A percentile compares a stretch with the other conserved stretches of the same genome.
Evolutionary conservation across 305 asterid species (phyloP).

Genomic region (Fraxinus sp.): DNA sequence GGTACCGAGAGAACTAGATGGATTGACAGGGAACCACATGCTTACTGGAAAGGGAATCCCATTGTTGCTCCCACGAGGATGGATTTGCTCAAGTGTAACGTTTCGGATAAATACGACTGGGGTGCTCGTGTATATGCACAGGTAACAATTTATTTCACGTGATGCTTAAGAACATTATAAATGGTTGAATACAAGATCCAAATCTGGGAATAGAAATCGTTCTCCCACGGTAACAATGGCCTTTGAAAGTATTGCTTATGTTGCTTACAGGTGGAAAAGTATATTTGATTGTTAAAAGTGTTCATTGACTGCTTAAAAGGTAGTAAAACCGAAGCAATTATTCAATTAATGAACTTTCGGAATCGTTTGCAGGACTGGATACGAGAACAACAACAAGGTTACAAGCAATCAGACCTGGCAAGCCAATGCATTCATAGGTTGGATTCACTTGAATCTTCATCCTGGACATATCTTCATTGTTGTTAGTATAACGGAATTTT

Average conservation of each 20-base stretch:
- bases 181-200: not conserved
- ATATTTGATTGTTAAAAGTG: not conserved
- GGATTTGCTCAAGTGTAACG: constrained; percentile 62
- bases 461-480: not conserved
- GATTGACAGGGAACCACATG: constrained; percentile 51
- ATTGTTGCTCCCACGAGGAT: constrained; percentile 50
- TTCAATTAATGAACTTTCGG: not conserved
- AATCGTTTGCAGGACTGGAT: constrained; percentile 65
- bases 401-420: constrained; percentile 76
- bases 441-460: constrained; percentile 1
- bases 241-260: not conserved
- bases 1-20: constrained; percentile 50
- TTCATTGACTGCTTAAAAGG: not conserved
- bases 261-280: not conserved
- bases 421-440: constrained; percentile 74
- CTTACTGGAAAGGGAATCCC: constrained; percentile 71
- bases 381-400: constrained; percentile 61
- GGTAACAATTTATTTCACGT: constrained; percentile 23
- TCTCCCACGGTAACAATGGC: not conserved
- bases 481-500: not conserved
- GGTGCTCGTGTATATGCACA: constrained; percentile 55
- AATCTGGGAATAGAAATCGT: not conserved
- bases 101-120: constrained; percentile 57
- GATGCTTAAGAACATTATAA: not conserved
- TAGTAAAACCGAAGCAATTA: not conserved